Conservation (phyloP, 441 rosid genomes). For the Francoa sonchifolia region DNA sequence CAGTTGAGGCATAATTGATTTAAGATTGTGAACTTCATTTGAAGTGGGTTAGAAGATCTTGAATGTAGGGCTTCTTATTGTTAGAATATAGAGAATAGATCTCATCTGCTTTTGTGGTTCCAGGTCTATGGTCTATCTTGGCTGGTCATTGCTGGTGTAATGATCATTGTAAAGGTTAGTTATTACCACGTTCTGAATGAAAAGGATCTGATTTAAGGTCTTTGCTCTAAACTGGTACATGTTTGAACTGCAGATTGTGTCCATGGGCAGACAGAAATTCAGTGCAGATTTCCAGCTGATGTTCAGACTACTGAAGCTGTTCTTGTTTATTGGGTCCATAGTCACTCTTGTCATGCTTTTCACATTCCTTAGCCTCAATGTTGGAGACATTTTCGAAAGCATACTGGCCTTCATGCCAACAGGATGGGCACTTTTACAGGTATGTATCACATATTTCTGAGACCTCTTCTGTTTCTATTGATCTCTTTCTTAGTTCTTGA, state of each 20-base stretch:
- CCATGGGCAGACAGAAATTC: slow-evolving; percentile 92
- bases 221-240: neutral
- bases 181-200: slow-evolving; percentile 1
- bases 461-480: too few relatives aligned
- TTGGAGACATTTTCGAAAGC: slow-evolving; percentile 77
- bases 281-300: slow-evolving; percentile 94
- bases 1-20: neutral
- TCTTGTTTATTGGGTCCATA: slow-evolving; percentile 55
- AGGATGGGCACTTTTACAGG: slow-evolving; percentile 91
- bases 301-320: slow-evolving; percentile 75
- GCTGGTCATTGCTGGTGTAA: slow-evolving; percentile 74
- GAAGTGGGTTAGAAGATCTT: too few relatives aligned
- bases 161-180: slow-evolving; percentile 69
- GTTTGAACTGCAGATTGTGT: slow-evolving; percentile 47
- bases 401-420: slow-evolving; percentile 77
- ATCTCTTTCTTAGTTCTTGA: too few relatives aligned
- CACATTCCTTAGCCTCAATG: slow-evolving; percentile 54
- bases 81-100: neutral
- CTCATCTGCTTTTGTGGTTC: slow-evolving; percentile 14
- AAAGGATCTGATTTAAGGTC: neutral
- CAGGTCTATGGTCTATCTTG: slow-evolving; percentile 85
- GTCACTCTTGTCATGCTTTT: slow-evolving; percentile 57
- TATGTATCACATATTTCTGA: too few relatives aligned
- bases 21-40: too few relatives aligned
- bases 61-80: neutral